A percentile compares a stretch with the other conserved stretches of the same genome.
Evolutionary conservation across 164 flowering plant species (phyloP).

Genomic region (Tinospora cordifolia): DNA sequence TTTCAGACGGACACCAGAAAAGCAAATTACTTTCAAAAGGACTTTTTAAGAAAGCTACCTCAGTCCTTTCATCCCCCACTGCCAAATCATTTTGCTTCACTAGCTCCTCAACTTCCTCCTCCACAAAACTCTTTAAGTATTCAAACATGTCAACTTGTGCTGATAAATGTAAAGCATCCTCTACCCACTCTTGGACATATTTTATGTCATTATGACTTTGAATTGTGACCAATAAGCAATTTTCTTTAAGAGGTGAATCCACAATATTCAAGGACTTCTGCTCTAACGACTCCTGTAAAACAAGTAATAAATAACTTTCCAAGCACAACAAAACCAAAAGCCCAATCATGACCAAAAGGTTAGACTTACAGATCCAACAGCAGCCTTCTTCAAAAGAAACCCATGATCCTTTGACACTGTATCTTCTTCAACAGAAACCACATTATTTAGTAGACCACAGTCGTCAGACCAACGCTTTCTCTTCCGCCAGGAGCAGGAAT

Average conservation of each 20-base stretch:
- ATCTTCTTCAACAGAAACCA: conserved; percentile 14
- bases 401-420: conserved; percentile 2
- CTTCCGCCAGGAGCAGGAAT: conserved; percentile 59
- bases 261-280: conserved; percentile 8
- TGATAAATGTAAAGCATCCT: conserved; percentile 45
- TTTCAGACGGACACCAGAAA: neutral
- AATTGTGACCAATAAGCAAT: conserved; percentile 5
- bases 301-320: conserved; percentile 10
- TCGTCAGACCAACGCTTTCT: conserved; percentile 44
- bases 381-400: conserved; percentile 8
- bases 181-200: conserved; percentile 34
- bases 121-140: conserved; percentile 31
- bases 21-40: neutral
- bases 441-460: conserved; percentile 12
- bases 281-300: conserved; percentile 29
- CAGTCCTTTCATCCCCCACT: conserved; percentile 12
- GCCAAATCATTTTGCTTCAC: conserved; percentile 17
- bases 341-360: conserved; percentile 5
- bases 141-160: conserved; percentile 32
- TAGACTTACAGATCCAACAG: conserved; percentile 29
- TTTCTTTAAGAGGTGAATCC: neutral
- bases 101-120: conserved; percentile 52
- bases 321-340: conserved; percentile 3
- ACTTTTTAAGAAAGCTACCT: conserved; percentile 26
- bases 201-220: conserved; percentile 18